These are phyloP conservation scores for Leptosphaerulina australis DNA, from an alignment of 2,329 filamentous ascomycete genomes.

Conservation along the genomic window DNA sequence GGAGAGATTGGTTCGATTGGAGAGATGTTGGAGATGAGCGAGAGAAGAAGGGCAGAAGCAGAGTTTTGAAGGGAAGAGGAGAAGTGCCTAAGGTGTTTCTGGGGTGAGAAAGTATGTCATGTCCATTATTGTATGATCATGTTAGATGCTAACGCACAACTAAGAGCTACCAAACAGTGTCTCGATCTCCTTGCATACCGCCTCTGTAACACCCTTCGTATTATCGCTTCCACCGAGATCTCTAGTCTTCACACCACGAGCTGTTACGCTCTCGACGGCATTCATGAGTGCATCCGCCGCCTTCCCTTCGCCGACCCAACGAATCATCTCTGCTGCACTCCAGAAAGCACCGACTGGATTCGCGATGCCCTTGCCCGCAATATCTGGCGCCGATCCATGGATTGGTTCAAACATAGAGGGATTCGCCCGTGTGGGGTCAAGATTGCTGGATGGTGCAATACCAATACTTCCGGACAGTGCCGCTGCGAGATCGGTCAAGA, in stretches of 20 bases:
- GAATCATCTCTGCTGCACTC: slow-evolving; percentile 71
- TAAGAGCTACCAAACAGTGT: slow-evolving; percentile 42
- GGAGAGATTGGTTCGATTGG: slow-evolving; percentile 63
- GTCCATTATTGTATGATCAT: neutral
- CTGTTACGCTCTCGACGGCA: slow-evolving; percentile 66
- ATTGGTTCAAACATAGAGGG: slow-evolving; percentile 69
- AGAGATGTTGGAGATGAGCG: slow-evolving; percentile 54
- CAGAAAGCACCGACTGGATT: slow-evolving; percentile 72
- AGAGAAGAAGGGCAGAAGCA: slow-evolving; percentile 49
- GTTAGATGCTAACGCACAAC: neutral
- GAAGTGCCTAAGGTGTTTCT: slow-evolving; percentile 31
- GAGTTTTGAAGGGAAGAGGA: slow-evolving; percentile 48
- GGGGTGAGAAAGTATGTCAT: slow-evolving; percentile 33
- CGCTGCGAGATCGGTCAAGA: slow-evolving; percentile 70
- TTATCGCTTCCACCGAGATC: slow-evolving; percentile 65
- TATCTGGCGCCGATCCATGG: slow-evolving; percentile 68
- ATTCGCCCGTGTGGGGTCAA: slow-evolving; percentile 64
- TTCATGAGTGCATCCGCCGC: slow-evolving; percentile 64
- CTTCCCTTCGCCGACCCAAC: slow-evolving; percentile 65
- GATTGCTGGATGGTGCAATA: slow-evolving; percentile 70
- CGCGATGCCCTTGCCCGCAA: slow-evolving; percentile 66
- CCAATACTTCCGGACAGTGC: slow-evolving; percentile 70
- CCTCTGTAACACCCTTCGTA: slow-evolving; percentile 65
- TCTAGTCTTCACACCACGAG: slow-evolving; percentile 60
- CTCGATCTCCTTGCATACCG: slow-evolving; percentile 60